Conservation (phyloP, 768 basidiomycete species). For the Hericium alpestre region DNA sequence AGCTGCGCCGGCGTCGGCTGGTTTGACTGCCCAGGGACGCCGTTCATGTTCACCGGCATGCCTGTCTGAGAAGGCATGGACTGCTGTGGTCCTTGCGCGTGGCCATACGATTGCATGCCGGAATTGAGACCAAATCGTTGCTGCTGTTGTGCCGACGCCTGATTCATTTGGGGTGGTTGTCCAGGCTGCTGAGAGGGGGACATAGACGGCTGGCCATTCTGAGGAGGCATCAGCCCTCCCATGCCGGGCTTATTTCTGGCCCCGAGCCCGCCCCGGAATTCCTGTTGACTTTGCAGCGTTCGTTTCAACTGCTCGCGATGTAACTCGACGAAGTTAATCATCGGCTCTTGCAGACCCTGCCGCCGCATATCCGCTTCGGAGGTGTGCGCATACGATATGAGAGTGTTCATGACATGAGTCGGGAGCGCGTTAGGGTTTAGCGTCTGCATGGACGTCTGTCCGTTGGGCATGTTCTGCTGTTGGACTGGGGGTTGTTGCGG, state of each 20-base stretch:
- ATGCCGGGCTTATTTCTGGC: neutral
- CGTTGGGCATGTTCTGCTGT: neutral
- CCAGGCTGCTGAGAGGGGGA: neutral
- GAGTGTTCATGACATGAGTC: neutral
- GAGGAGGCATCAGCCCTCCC: neutral
- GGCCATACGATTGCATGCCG: neutral
- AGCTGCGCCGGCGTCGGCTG: neutral
- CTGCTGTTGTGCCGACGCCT: neutral
- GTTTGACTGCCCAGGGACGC: neutral
- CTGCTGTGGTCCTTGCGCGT: neutral
- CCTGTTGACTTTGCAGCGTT: neutral
- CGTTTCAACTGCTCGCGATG: neutral
- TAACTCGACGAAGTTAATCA: neutral
- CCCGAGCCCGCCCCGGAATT: neutral
- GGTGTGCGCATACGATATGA: neutral
- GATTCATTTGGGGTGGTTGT: neutral
- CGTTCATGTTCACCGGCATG: neutral
- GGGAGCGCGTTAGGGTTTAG: neutral
- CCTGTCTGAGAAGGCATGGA: neutral
- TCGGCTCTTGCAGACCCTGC: neutral
- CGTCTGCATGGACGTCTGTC: neutral
- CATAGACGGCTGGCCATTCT: neutral
- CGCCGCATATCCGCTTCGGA: slow-evolving; percentile 4
- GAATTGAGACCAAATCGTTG: neutral
- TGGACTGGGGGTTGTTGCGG: neutral